Conservation (phyloP, 2,329 filamentous ascomycete genomes). For the Thermoascus crustaceus region DNA sequence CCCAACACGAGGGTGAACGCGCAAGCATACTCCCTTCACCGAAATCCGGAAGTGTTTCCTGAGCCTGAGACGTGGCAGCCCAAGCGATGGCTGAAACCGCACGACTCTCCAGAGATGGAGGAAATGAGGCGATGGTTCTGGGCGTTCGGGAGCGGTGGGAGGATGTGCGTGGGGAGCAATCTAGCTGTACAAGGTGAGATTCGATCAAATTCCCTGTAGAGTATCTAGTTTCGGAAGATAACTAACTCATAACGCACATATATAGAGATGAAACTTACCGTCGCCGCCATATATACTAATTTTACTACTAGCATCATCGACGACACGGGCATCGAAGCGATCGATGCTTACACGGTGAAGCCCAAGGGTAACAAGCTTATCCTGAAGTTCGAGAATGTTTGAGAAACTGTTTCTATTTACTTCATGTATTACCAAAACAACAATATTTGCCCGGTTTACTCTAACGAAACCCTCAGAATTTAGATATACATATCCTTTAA, state of each 20-base stretch:
- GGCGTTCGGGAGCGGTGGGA: conserved; percentile 43
- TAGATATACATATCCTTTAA: too few relatives aligned
- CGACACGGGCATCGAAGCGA: conserved; percentile 56
- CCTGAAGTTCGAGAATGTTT: conserved; percentile 43
- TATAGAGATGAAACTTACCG: conserved; percentile 63
- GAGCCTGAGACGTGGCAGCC: conserved; percentile 41
- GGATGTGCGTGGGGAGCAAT: conserved; percentile 44
- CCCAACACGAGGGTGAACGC: conserved; percentile 38
- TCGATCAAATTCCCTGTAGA: not conserved
- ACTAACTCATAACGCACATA: conserved; percentile 4
- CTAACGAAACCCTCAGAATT: too few relatives aligned
- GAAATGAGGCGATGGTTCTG: conserved; percentile 43
- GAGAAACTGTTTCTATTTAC: conserved; percentile 1
- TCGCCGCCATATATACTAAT: conserved; percentile 63
- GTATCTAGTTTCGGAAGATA: not conserved
- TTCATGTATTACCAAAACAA: too few relatives aligned
- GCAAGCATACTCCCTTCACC: conserved; percentile 46
- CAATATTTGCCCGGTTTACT: too few relatives aligned
- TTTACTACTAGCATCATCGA: conserved; percentile 54
- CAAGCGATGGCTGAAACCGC: conserved; percentile 40
- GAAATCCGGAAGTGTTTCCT: conserved; percentile 41
- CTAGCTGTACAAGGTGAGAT: conserved; percentile 38
- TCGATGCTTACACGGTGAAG: conserved; percentile 56
- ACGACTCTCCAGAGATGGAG: conserved; percentile 30
- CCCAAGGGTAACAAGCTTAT: conserved; percentile 52